Evolutionary conservation across 495 filamentous ascomycete genomes (phyloP).

Genomic region (Terfezia boudieri): DNA sequence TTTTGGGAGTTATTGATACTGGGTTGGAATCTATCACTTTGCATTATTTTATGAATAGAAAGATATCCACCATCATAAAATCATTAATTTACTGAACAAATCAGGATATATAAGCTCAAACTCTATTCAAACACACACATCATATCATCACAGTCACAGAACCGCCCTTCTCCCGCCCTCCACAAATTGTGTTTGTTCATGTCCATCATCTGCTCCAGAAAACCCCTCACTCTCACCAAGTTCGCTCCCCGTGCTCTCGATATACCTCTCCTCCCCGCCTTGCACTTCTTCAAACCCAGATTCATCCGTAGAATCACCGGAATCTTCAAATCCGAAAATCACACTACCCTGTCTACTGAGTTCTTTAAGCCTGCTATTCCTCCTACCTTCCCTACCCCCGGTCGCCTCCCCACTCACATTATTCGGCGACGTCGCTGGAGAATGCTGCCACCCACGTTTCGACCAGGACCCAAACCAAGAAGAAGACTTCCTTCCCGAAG

Average conservation of each 20-base stretch:
- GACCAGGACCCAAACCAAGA: not conserved
- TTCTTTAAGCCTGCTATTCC: slow-evolving; percentile 33
- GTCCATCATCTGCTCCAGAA: not conserved
- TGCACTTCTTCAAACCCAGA: slow-evolving; percentile 14
- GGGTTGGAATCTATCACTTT: no score
- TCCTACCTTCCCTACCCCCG: slow-evolving; percentile 10
- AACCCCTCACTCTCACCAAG: not conserved
- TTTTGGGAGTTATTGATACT: no score
- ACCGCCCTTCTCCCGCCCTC: no score
- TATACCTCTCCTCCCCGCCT: slow-evolving; percentile 4
- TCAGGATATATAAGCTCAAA: no score
- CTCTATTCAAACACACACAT: no score
- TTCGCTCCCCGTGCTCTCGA: slow-evolving; percentile 3
- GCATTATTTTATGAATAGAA: no score
- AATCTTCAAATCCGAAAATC: slow-evolving; percentile 34
- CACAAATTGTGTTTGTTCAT: not conserved
- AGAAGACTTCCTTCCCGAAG: not conserved
- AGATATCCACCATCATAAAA: no score
- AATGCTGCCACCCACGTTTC: not conserved
- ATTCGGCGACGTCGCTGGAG: not conserved
- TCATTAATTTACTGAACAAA: no score
- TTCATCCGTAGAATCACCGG: slow-evolving; percentile 21
- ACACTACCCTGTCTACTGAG: slow-evolving; percentile 36
- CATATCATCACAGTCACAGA: no score
- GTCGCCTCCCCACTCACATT: not conserved